phyloP scores from a whole-genome alignment of 208 protist genomes.

The Crithidia bombi region DNA sequence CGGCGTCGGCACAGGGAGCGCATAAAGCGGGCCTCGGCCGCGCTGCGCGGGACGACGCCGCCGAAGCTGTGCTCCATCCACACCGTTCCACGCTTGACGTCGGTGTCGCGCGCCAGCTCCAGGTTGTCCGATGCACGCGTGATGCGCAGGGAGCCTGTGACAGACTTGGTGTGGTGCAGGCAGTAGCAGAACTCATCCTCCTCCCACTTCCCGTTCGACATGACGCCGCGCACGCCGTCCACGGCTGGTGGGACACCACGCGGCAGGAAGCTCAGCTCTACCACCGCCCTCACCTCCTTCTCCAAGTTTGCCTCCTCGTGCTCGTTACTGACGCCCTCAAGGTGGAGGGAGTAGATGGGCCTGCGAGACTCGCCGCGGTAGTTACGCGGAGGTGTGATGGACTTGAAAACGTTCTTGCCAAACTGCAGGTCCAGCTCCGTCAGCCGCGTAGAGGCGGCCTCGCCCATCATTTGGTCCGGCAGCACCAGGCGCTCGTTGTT shows the following conservation, averaged over 20 bases:
- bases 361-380: slow-evolving; percentile 12
- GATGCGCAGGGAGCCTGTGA: slow-evolving; percentile 41
- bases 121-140: slow-evolving; percentile 52
- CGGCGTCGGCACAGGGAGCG: slow-evolving; percentile 26
- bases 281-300: slow-evolving; percentile 44
- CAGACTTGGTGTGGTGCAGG: slow-evolving; percentile 45
- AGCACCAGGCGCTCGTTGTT: slow-evolving; percentile 36
- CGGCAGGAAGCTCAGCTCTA: slow-evolving; percentile 59
- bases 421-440: slow-evolving; percentile 52
- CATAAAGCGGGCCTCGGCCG: slow-evolving; percentile 43
- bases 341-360: slow-evolving; percentile 50
- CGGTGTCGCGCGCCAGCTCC: slow-evolving; percentile 39
- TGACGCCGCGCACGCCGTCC: slow-evolving; percentile 52
- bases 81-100: slow-evolving; percentile 36
- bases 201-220: slow-evolving; percentile 50
- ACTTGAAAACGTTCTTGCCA: slow-evolving; percentile 34
- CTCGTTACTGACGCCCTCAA: slow-evolving; percentile 58
- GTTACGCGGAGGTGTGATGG: neutral
- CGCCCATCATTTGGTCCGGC: slow-evolving; percentile 46
- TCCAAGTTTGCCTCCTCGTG: slow-evolving; percentile 34
- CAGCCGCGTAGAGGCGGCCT: slow-evolving; percentile 26
- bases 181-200: slow-evolving; percentile 58
- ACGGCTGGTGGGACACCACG: slow-evolving; percentile 41
- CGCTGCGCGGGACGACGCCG: slow-evolving; percentile 45
- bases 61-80: slow-evolving; percentile 73